phyloP scores from a whole-genome alignment of 306 rosid genomes.

The Prinsepia uniflora region DNA sequence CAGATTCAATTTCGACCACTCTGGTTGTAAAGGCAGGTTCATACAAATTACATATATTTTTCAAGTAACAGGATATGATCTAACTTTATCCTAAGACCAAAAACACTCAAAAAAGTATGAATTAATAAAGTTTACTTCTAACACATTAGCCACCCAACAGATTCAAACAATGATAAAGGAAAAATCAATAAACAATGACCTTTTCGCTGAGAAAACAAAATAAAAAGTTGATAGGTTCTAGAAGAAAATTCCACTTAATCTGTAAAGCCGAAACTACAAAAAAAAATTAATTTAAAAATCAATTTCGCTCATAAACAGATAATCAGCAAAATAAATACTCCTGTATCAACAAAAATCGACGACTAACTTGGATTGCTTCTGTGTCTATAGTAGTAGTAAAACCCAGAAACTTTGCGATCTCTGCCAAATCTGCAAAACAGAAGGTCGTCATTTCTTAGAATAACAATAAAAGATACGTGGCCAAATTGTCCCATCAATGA shows the following conservation, averaged over 20 bases:
- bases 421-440: conserved; percentile 71
- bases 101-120: not conserved
- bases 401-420: conserved; percentile 87
- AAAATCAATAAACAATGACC: not conserved
- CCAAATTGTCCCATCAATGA: not conserved
- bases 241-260: not conserved
- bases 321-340: not conserved
- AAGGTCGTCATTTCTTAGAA: not conserved
- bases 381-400: conserved; percentile 71
- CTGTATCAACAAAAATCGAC: conserved; percentile 2
- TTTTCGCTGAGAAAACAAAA: not conserved
- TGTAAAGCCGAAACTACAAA: not conserved
- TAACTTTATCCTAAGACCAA: not conserved
- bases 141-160: no score
- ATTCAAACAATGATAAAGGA: not conserved
- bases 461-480: not conserved
- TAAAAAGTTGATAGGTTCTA: not conserved
- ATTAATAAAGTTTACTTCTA: not conserved
- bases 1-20: not conserved
- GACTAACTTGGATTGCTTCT: conserved; percentile 83
- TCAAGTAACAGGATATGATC: not conserved
- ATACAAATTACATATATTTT: not conserved
- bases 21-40: not conserved
- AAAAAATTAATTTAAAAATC: no score
- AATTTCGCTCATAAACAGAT: not conserved